Evolutionary conservation across 345 rosid species (phyloP).

Genomic region (Gossypioides kirkii): DNA sequence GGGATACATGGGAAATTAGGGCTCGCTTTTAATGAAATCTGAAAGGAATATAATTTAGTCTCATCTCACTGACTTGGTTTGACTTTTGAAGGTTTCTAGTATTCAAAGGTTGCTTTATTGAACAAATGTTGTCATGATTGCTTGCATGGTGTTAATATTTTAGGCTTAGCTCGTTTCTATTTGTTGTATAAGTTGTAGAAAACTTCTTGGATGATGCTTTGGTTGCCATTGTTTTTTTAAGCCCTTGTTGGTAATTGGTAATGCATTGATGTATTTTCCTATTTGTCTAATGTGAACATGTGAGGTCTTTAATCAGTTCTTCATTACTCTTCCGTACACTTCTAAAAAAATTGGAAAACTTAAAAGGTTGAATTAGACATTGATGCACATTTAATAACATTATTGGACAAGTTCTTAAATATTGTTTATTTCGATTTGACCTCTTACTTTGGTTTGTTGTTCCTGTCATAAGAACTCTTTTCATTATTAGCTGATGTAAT

Average conservation of each 20-base stretch:
- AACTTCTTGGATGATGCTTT: neutral
- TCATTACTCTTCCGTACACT: neutral
- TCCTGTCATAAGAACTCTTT: neutral
- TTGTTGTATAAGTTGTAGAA: neutral
- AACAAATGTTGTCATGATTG: neutral
- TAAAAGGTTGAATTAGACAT: neutral
- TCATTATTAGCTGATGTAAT: neutral
- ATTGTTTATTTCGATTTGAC: neutral
- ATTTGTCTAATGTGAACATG: neutral
- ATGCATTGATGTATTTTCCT: no score
- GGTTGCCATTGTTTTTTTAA: neutral
- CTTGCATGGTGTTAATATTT: neutral
- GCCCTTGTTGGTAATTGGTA: no score
- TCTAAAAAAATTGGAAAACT: neutral
- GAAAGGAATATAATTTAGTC: neutral
- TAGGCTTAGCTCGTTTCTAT: neutral
- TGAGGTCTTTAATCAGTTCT: neutral
- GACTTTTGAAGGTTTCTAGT: neutral
- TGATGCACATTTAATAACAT: neutral
- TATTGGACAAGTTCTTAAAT: neutral
- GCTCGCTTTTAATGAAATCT: neutral
- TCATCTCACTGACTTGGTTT: neutral
- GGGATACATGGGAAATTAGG: neutral
- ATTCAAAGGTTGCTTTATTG: neutral
- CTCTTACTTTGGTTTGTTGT: neutral